Evolutionary conservation across 116 monocot species (phyloP), one percentile per base, ranked within the genome.

Genomic region (Iris pallida): DNA sequence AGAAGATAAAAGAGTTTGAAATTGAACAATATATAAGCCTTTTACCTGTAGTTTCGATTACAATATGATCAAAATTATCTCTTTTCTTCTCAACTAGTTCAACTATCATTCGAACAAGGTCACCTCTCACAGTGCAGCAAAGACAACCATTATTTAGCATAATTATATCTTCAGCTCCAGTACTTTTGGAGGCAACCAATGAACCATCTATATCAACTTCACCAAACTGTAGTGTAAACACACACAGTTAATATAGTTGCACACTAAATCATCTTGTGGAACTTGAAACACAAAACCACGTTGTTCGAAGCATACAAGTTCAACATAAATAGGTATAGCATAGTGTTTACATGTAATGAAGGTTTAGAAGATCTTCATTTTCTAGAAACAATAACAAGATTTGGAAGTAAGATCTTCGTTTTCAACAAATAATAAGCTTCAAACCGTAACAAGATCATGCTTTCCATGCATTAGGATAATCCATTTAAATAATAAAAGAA

Each of bases 141-240:
- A 96, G 85, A 52, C 95, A 96, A 45, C 95, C 95, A 84, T 96
- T 96, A 72, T 96, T 96, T 56, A 96, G 88, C 91, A 96, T 96
- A 46, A 96, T 49, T 68, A 96, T 96, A 77, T 96, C 95, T 75
- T 96, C 95, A 72, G 70, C 87, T 70, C 84, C 95, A 71, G 82
- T 75, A 61, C 86, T 86, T 81, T 91, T 80, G n/a, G 89, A 73
- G 81, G 92, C 91, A 57, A 96, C 95, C 79, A 96, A 85, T 16
- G 95, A 96, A 51, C 95, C 89, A 77, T 96, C 95, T 63, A 96
- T 96, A 71, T 91, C 95, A 66, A 96, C 71, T 79, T 96, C 95
- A 73, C 95, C 95, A 79, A 63, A 96, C 95, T 96, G 85, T 72
- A 75, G 53, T 96, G 85, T 72, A 75, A 58, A 30, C 30, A 30